These are phyloP conservation scores for Tuctoria greenei DNA, from an alignment of 176 grass and related monocot species.

Conservation along the genomic window DNA sequence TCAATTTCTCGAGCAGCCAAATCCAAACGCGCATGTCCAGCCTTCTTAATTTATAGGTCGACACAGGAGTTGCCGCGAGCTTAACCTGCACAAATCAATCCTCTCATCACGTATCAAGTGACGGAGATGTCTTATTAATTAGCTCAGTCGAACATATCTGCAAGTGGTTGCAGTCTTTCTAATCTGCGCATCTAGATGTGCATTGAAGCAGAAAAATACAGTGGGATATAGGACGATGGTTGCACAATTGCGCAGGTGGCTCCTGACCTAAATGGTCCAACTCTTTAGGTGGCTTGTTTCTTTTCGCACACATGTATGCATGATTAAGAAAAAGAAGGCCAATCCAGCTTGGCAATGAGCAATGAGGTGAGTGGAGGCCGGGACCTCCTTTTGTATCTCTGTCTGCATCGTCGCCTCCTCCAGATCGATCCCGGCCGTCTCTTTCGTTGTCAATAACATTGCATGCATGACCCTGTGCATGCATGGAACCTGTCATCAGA, in stretches of 20 bases:
- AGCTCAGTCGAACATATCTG: too few species aligned
- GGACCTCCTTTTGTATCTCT: background rate
- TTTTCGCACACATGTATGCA: conserved; percentile 46
- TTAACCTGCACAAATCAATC: too few species aligned
- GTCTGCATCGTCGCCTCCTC: background rate
- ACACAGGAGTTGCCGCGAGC: too few species aligned
- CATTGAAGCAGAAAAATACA: background rate
- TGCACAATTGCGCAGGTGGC: conserved; percentile 24
- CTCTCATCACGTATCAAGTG: too few species aligned
- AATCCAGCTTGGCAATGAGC: background rate
- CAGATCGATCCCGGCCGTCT: background rate
- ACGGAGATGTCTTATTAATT: too few species aligned
- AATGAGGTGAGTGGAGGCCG: conserved; percentile 39
- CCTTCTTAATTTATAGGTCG: too few species aligned
- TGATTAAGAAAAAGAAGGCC: conserved; percentile 12
- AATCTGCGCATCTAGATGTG: too few species aligned
- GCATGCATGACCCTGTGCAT: conserved; percentile 44
- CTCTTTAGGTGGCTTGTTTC: conserved; percentile 54
- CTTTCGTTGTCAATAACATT: conserved; percentile 1
- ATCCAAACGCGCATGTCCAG: too few species aligned
- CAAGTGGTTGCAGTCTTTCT: too few species aligned
- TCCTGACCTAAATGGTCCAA: conserved; percentile 51
- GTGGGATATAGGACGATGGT: too few species aligned
- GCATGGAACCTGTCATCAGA: background rate
- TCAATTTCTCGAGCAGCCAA: too few species aligned